Evolutionary conservation across 495 filamentous ascomycete species (phyloP), one percentile per base, ranked within the genome.

Genomic region (Penicillium salamii): DNA sequence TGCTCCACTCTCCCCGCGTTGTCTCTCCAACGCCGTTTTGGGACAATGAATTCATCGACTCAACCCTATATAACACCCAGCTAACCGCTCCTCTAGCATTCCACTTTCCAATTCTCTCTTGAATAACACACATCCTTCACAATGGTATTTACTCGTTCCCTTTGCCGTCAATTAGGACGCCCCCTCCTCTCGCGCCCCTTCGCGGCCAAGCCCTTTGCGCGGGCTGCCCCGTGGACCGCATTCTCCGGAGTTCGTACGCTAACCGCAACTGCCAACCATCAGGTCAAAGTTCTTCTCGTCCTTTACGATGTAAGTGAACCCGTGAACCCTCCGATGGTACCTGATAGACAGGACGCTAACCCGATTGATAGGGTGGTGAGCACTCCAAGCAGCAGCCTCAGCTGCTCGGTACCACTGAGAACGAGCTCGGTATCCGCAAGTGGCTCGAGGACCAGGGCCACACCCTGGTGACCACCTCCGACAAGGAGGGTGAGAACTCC

Each of bases 361-460:
- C 29, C 1, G 13, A 7, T 39, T 15, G 3, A 7, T 52, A 89
- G 85, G 85, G 86, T 67, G 68, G 75, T 57, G 74, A 80, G 65
- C 85, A 88, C 72, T 83, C 86, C 63, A 68, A 76, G 53, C 71
- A 96, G 65, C 88, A 92, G 59, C 91, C 91, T 43, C 78, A 78
- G 54, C 81, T 98, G 46, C 85, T 98, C 49, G 93, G 93, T 61
- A 95, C 92, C 35, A 96, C 88, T 44, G 91, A 98, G 79, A 97
- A 97, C 71, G 93, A 98, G 79, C 88, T 98, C 46, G 93, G 93
- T 43, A 70, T 98, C 63, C 82, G 93, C 54, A 89, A 93, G 74
- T 98, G 93, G 93, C 80, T 98, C 54, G 93, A 97, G 76, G 88
- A 89, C 41, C 81, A 91, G 67, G 93, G 93, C 63, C 93, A 98